Conservation (phyloP, 2,329 filamentous ascomycete species). For the Ophiocordyceps camponoti-rufipedis region DNA sequence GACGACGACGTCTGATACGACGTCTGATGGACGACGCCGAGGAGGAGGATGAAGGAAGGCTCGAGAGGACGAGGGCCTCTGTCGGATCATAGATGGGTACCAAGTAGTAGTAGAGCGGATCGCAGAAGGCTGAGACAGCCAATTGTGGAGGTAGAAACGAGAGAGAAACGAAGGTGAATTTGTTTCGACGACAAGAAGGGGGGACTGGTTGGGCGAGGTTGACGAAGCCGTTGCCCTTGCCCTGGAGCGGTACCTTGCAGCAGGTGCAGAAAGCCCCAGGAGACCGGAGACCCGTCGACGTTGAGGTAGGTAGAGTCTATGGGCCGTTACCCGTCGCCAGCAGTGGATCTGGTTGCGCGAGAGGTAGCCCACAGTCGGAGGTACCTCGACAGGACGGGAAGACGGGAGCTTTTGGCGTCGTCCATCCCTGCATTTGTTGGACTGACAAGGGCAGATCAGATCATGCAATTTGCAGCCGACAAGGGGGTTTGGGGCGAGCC, state of each 20-base stretch:
- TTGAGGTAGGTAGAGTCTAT: background rate
- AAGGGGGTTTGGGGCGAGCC: background rate
- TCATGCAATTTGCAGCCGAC: conserved; percentile 1
- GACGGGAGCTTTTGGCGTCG: background rate
- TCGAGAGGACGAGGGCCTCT: conserved; percentile 3
- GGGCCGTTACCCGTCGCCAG: background rate
- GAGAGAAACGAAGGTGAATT: background rate
- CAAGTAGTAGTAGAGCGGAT: conserved; percentile 2
- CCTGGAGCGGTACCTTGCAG: background rate
- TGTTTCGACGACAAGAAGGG: background rate
- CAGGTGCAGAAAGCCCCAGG: background rate
- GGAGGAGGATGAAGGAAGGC: background rate
- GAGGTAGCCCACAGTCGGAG: background rate
- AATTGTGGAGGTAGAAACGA: background rate
- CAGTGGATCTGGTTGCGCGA: background rate
- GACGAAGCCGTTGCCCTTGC: background rate
- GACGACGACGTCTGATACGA: too few relatives aligned
- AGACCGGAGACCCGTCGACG: too few relatives aligned
- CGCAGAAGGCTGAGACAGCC: conserved; percentile 5
- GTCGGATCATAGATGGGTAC: conserved; percentile 8
- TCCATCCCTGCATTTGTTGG: background rate
- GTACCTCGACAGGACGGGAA: background rate
- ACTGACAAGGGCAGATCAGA: background rate
- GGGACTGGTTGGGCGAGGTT: background rate
- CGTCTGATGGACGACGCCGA: too few relatives aligned